Conservation (phyloP, 768 basidiomycete species). For the Dacryopinax primogenitus region DNA sequence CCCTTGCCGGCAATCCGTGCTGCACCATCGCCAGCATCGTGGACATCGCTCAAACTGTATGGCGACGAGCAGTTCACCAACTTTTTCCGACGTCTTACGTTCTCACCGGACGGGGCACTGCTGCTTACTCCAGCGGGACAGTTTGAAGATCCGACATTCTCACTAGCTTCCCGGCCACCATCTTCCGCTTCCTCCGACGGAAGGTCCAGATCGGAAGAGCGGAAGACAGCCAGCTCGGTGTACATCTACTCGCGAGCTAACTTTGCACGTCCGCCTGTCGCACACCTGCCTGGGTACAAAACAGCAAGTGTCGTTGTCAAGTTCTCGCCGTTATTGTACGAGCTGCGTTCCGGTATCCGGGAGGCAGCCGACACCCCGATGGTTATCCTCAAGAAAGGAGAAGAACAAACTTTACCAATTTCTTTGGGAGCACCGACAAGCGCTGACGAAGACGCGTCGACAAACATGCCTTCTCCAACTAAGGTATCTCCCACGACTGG, state of each 20-base stretch:
- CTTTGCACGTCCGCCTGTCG: conserved; percentile 83
- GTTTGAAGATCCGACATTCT: conserved; percentile 78
- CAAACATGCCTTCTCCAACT: not conserved
- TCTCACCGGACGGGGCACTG: conserved; percentile 88
- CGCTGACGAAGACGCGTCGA: not conserved
- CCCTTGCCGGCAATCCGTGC: conserved; percentile 87
- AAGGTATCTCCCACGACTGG: not conserved
- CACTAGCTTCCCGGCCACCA: conserved; percentile 28
- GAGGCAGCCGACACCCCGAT: conserved; percentile 37
- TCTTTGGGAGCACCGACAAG: conserved; percentile 37
- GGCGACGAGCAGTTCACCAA: conserved; percentile 92
- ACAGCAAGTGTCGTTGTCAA: conserved; percentile 88
- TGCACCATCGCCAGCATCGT: conserved; percentile 36
- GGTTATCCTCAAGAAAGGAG: conserved; percentile 54
- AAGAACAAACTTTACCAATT: conserved; percentile 47
- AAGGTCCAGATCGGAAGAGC: conserved; percentile 36
- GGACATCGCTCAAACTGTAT: conserved; percentile 69
- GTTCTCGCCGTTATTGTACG: conserved; percentile 88
- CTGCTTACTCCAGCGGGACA: conserved; percentile 93
- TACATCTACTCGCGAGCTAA: conserved; percentile 95
- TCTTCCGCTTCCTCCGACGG: conserved; percentile 31
- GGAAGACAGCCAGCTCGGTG: conserved; percentile 33
- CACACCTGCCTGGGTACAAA: conserved; percentile 90
- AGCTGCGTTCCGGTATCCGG: conserved; percentile 54
- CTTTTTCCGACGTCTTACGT: conserved; percentile 87